phyloP scores from a whole-genome alignment of 257 asterid genomes.

The Scutellaria minor region DNA sequence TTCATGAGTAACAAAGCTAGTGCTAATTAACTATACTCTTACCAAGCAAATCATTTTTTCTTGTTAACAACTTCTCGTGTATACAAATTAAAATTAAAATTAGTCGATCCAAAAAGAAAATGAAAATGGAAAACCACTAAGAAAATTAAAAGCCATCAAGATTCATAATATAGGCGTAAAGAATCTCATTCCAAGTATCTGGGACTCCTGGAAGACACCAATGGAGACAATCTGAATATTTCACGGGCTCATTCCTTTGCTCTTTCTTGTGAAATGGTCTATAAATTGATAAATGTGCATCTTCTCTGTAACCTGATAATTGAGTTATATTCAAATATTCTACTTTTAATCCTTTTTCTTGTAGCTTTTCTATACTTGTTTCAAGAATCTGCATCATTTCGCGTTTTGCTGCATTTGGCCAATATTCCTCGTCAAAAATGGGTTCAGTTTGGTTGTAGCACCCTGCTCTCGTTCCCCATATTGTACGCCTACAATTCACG shows the following conservation, averaged over 20 bases:
- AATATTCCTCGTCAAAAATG: constrained; percentile 37
- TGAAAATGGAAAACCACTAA: background rate
- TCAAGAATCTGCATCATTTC: constrained; percentile 56
- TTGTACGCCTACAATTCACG: constrained; percentile 42
- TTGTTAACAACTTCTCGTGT: too few species aligned
- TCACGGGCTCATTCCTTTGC: constrained; percentile 13
- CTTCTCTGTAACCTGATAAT: constrained; percentile 60
- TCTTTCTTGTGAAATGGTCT: constrained; percentile 39
- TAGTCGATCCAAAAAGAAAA: background rate
- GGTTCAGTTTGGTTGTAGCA: constrained; percentile 62
- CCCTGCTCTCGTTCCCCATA: constrained; percentile 44
- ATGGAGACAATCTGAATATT: constrained; percentile 59
- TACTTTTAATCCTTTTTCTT: constrained; percentile 45
- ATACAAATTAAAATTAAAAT: too few species aligned
- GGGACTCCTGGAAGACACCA: constrained; percentile 89
- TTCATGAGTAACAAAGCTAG: too few species aligned
- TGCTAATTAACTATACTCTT: too few species aligned
- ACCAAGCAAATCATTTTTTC: too few species aligned
- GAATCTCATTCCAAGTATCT: constrained; percentile 70
- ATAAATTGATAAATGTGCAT: constrained; percentile 60
- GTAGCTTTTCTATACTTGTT: constrained; percentile 44
- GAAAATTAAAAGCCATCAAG: constrained; percentile 3
- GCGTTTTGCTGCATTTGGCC: constrained; percentile 48
- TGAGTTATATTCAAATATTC: constrained; percentile 63
- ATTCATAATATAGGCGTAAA: constrained; percentile 48